These are phyloP conservation scores for Salix suchowensis DNA, from an alignment of 345 rosid species.

Conservation along the genomic window DNA sequence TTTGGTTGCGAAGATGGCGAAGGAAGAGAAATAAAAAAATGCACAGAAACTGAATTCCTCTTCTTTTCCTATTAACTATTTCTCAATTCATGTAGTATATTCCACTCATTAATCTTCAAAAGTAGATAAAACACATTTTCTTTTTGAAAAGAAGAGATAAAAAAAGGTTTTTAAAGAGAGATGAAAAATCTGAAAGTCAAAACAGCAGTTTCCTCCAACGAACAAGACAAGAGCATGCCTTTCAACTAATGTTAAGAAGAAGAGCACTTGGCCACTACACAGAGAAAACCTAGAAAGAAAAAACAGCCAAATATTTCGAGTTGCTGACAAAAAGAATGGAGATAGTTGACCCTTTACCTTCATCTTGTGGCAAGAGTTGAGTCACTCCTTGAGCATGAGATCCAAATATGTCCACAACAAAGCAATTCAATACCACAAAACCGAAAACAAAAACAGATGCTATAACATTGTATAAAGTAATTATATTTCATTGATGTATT, in stretches of 20 bases:
- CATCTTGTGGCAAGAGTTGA: constrained; percentile 38
- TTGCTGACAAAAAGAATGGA: not conserved
- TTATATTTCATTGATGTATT: too few relatives aligned
- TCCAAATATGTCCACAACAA: constrained; percentile 15
- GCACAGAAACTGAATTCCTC: not conserved
- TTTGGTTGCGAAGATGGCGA: too few relatives aligned
- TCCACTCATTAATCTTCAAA: not conserved
- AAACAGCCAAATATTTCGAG: not conserved
- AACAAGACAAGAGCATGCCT: not conserved
- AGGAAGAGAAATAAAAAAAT: too few relatives aligned
- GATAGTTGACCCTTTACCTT: constrained; percentile 35
- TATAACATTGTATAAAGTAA: too few relatives aligned
- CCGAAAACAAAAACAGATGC: constrained; percentile 23
- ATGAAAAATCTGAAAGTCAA: not conserved
- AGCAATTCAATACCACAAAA: constrained; percentile 27
- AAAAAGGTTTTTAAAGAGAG: not conserved
- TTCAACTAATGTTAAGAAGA: constrained; percentile 1
- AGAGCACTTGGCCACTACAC: not conserved
- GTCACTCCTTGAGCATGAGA: constrained; percentile 36
- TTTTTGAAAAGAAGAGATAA: not conserved
- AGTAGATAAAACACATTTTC: not conserved
- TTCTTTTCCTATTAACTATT: not conserved
- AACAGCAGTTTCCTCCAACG: not conserved
- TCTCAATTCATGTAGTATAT: not conserved
- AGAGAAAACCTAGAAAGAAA: not conserved